phyloP scores from a whole-genome alignment of 352 stramenopile species.

The Phytophthora tubulina region DNA sequence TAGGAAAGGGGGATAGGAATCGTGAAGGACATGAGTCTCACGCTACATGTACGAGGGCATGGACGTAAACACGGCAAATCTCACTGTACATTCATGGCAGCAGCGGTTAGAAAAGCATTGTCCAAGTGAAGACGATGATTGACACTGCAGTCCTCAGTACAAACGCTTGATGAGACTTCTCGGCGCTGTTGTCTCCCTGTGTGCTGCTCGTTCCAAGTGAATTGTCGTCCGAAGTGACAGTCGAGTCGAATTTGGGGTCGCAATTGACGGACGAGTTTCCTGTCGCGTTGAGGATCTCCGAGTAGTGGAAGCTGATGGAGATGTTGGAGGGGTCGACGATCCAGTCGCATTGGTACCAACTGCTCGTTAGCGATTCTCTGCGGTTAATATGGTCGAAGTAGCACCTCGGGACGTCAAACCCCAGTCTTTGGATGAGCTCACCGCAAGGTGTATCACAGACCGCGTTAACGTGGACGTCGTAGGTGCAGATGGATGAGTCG shows the following conservation, averaged over 20 bases:
- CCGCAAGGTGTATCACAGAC: conserved; percentile 15
- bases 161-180: not conserved
- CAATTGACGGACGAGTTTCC: conserved; percentile 4
- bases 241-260: conserved; percentile 23
- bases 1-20: conserved; percentile 1
- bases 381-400: conserved; percentile 23
- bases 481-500: conserved; percentile 23
- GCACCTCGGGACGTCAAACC: conserved; percentile 14
- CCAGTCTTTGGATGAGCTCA: conserved; percentile 11
- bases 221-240: conserved; percentile 10
- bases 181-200: conserved; percentile 6
- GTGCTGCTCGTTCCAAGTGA: not conserved
- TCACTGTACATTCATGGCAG: not conserved
- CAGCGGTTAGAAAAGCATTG: not conserved
- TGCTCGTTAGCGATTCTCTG: not conserved
- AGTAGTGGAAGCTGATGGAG: conserved; percentile 21
- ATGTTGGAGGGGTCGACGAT: conserved; percentile 27
- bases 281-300: conserved; percentile 14
- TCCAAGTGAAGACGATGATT: not conserved
- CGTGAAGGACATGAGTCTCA: conserved; percentile 3
- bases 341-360: conserved; percentile 23
- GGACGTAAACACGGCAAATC: conserved; percentile 34
- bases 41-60: not conserved
- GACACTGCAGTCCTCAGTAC: not conserved
- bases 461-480: conserved; percentile 22